Evolutionary conservation across 768 basidiomycete species (phyloP).

Genomic region (Kwoniella heveanensis): DNA sequence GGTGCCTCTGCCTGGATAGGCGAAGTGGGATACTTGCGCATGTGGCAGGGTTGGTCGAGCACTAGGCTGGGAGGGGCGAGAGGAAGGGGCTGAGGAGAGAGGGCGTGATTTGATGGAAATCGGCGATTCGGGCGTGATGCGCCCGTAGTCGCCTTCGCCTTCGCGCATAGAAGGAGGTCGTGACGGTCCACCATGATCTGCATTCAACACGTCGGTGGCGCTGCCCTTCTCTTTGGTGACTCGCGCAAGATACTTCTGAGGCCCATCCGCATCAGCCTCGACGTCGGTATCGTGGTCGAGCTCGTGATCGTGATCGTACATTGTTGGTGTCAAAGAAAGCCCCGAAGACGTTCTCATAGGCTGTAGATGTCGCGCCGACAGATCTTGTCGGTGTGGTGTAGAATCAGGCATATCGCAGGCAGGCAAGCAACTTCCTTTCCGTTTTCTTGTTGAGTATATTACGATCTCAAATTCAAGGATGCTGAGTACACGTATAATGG

Average conservation of each 20-base stretch:
- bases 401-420: too few relatives aligned
- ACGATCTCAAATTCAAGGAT: too few relatives aligned
- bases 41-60: background rate
- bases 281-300: background rate
- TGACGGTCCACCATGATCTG: background rate
- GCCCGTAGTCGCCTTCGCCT: background rate
- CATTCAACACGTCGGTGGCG: background rate
- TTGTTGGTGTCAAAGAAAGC: background rate
- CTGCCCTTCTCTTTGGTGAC: background rate
- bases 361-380: too few relatives aligned
- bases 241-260: background rate
- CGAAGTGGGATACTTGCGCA: background rate
- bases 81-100: background rate
- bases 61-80: background rate
- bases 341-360: background rate
- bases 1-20: conserved; percentile 35
- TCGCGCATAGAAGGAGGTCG: background rate
- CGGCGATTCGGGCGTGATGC: background rate
- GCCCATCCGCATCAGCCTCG: background rate
- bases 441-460: too few relatives aligned
- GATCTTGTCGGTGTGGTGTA: too few relatives aligned
- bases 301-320: background rate
- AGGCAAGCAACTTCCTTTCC: too few relatives aligned
- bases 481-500: too few relatives aligned
- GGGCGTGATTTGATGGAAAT: background rate